A percentile compares a stretch with the other conserved stretches of the same genome.
Evolutionary conservation across 345 rosid species (phyloP).

Genomic region (Excoecaria agallocha): DNA sequence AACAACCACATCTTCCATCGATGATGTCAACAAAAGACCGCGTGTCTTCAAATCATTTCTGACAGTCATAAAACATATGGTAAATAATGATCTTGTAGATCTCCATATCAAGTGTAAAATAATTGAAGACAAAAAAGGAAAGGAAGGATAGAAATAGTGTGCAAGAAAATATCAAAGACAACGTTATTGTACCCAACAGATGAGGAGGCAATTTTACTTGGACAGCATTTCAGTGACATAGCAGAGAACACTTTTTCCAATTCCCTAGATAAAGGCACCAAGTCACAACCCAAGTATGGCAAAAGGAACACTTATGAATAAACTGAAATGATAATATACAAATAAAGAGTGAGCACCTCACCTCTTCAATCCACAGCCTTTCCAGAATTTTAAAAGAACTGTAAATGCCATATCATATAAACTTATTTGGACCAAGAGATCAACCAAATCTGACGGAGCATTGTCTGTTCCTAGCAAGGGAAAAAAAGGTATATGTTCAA

Average conservation of each 20-base stretch:
- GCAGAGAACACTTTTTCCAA: slow-evolving; percentile 75
- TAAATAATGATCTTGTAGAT: not conserved
- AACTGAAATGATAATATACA: slow-evolving; percentile 1
- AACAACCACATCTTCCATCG: slow-evolving; percentile 49
- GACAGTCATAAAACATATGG: slow-evolving; percentile 12
- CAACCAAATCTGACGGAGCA: slow-evolving; percentile 68
- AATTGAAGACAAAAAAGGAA: not conserved
- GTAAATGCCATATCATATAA: slow-evolving; percentile 86
- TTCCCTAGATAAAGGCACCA: slow-evolving; percentile 49
- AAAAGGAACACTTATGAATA: slow-evolving; percentile 17
- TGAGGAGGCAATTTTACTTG: slow-evolving; percentile 44
- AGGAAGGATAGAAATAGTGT: not conserved
- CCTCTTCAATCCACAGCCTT: slow-evolving; percentile 70
- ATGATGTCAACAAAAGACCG: slow-evolving; percentile 59
- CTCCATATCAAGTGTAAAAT: not conserved
- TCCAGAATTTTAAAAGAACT: slow-evolving; percentile 78
- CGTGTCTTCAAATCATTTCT: slow-evolving; percentile 45
- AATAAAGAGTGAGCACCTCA: slow-evolving; percentile 23
- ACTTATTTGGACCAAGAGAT: slow-evolving; percentile 66
- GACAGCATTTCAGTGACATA: slow-evolving; percentile 84
- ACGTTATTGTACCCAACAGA: slow-evolving; percentile 34
- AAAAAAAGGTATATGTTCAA: slow-evolving; percentile 14
- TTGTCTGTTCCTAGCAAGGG: slow-evolving; percentile 45
- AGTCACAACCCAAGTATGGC: slow-evolving; percentile 14
- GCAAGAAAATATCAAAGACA: not conserved